Conservation (phyloP, 495 filamentous ascomycete species). For the Umbilicaria muhlenbergii region DNA sequence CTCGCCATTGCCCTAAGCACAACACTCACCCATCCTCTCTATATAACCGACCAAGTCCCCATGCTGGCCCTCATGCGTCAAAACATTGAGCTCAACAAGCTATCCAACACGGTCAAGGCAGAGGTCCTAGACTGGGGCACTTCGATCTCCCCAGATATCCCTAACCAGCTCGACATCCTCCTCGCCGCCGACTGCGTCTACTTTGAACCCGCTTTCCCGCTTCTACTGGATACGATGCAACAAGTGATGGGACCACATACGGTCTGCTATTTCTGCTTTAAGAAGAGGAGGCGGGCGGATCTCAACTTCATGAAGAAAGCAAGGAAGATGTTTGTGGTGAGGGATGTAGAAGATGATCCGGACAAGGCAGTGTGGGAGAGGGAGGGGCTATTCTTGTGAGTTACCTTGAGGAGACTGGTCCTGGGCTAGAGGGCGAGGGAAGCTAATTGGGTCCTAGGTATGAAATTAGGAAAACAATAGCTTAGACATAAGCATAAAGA, state of each 20-base stretch:
- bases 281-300: constrained; percentile 67
- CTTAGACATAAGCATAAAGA: too few relatives aligned
- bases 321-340: constrained; percentile 45
- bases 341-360: constrained; percentile 44
- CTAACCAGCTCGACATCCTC: constrained; percentile 52
- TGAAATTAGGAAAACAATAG: too few relatives aligned
- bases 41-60: constrained; percentile 71
- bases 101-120: constrained; percentile 30
- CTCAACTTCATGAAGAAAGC: constrained; percentile 54
- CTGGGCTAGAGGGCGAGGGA: too few relatives aligned
- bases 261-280: constrained; percentile 87
- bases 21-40: constrained; percentile 28
- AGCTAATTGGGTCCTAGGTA: too few relatives aligned
- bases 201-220: constrained; percentile 86
- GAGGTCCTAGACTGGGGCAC: constrained; percentile 40
- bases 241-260: constrained; percentile 42
- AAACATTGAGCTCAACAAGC: constrained; percentile 65
- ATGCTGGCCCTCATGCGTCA: constrained; percentile 71
- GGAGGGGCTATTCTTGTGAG: constrained; percentile 45
- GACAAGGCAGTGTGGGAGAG: constrained; percentile 40
- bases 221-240: constrained; percentile 64
- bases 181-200: constrained; percentile 95
- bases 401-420: too few relatives aligned
- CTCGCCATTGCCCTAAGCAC: constrained; percentile 26
- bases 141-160: not conserved